These are phyloP conservation scores for Cicer judaicum DNA, from an alignment of 306 rosid genomes.

Conservation along the genomic window DNA sequence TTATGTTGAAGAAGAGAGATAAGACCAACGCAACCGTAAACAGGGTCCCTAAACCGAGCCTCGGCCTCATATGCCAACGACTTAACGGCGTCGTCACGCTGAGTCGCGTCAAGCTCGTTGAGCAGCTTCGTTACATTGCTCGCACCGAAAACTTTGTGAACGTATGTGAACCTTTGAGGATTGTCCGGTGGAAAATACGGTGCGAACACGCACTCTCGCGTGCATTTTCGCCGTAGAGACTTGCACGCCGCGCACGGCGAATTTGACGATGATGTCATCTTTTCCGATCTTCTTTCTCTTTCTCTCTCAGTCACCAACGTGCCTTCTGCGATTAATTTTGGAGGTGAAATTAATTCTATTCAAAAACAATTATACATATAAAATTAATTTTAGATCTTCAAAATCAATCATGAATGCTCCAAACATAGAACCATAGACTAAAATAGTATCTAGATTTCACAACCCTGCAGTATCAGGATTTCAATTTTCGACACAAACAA, in stretches of 20 bases:
- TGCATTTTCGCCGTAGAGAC: slow-evolving; percentile 76
- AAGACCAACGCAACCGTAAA: slow-evolving; percentile 91
- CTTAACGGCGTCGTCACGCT: slow-evolving; percentile 89
- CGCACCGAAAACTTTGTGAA: slow-evolving; percentile 91
- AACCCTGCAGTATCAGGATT: slow-evolving; percentile 27
- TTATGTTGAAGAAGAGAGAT: slow-evolving; percentile 84
- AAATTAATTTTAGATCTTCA: too few relatives aligned
- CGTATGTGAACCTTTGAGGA: slow-evolving; percentile 77
- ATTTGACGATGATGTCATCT: slow-evolving; percentile 62
- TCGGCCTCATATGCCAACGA: slow-evolving; percentile 91
- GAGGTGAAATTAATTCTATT: too few relatives aligned
- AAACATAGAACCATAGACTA: too few relatives aligned
- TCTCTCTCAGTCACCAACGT: slow-evolving; percentile 36
- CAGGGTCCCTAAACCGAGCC: slow-evolving; percentile 84
- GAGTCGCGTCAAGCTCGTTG: slow-evolving; percentile 68
- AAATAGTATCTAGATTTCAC: slow-evolving; percentile 28
- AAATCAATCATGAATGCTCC: too few relatives aligned
- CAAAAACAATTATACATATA: too few relatives aligned
- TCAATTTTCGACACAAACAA: slow-evolving; percentile 43
- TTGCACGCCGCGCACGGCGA: slow-evolving; percentile 98
- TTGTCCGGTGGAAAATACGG: slow-evolving; percentile 97
- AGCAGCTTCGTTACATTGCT: slow-evolving; percentile 87
- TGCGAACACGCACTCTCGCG: slow-evolving; percentile 91
- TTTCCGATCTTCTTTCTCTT: background rate
- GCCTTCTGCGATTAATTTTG: slow-evolving; percentile 28